phyloP scores from a whole-genome alignment of 108 stramenopile genomes.

The Nitzschia palea region DNA sequence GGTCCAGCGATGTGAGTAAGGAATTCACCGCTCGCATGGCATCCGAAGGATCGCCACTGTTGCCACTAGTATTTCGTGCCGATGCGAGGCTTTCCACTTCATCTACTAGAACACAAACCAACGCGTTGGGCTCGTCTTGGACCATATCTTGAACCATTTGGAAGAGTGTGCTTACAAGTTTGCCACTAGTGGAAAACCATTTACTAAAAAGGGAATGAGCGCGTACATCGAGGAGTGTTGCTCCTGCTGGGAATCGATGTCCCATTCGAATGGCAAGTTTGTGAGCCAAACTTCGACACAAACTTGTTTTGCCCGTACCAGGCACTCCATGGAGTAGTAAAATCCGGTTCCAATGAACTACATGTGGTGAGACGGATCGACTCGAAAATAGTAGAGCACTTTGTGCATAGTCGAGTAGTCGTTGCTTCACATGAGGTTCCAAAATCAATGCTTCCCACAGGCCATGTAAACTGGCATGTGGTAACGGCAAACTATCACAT shows the following conservation, averaged over 20 bases:
- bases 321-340: slow-evolving; percentile 82
- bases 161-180: slow-evolving; percentile 78
- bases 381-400: slow-evolving; percentile 48
- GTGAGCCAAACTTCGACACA: slow-evolving; percentile 76
- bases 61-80: slow-evolving; percentile 11
- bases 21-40: slow-evolving; percentile 78
- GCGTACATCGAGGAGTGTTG: slow-evolving; percentile 77
- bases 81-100: slow-evolving; percentile 79
- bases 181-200: slow-evolving; percentile 90
- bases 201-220: slow-evolving; percentile 84
- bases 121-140: slow-evolving; percentile 61
- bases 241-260: slow-evolving; percentile 42
- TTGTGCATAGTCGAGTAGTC: slow-evolving; percentile 41
- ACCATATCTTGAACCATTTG: slow-evolving; percentile 72
- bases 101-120: slow-evolving; percentile 81
- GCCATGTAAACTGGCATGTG: slow-evolving; percentile 43
- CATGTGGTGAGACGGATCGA: slow-evolving; percentile 35
- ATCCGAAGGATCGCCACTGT: slow-evolving; percentile 64
- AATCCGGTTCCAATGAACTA: slow-evolving; percentile 83
- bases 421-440: slow-evolving; percentile 23
- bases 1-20: slow-evolving; percentile 71
- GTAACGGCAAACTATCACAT: slow-evolving; percentile 49
- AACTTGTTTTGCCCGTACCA: slow-evolving; percentile 80
- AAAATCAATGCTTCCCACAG: slow-evolving; percentile 53
- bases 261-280: slow-evolving; percentile 70